Conservation (phyloP, 106 monocot genomes). For the Gastrodia elata region DNA sequence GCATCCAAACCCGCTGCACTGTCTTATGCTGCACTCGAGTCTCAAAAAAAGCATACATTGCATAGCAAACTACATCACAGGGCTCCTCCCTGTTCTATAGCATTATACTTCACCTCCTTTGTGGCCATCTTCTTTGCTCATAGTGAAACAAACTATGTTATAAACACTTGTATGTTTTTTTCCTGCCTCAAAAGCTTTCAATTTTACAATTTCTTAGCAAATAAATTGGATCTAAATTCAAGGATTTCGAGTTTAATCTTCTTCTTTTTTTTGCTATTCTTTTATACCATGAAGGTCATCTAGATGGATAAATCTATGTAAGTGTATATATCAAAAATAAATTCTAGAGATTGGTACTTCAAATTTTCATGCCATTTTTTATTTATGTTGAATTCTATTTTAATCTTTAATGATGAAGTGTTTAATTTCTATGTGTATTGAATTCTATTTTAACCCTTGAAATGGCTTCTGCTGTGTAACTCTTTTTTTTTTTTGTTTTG, state of each 20-base stretch:
- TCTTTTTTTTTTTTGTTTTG: not conserved
- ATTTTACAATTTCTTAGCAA: not conserved
- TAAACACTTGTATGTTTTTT: too few species aligned
- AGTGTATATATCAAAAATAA: not conserved
- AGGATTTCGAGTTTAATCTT: not conserved
- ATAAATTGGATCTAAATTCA: not conserved
- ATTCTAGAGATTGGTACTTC: not conserved
- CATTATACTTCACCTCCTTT: too few species aligned
- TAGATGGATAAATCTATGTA: not conserved
- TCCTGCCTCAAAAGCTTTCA: too few species aligned
- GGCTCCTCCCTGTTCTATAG: too few species aligned
- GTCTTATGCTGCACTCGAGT: too few species aligned
- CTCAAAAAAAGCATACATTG: too few species aligned
- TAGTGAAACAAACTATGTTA: too few species aligned
- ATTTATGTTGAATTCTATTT: not conserved
- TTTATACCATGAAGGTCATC: not conserved
- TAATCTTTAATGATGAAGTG: not conserved
- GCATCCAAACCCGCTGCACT: too few species aligned
- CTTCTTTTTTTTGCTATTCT: not conserved
- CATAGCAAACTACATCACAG: too few species aligned
- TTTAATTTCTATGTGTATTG: too few species aligned
- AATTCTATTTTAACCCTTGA: too few species aligned
- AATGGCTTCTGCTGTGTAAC: slow-evolving; percentile 4
- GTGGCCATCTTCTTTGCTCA: too few species aligned
- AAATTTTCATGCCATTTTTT: not conserved